Percentiles rank a stretch among this genome's conserved stretches.
phyloP scores from a whole-genome alignment of 352 stramenopile genomes.

The Globisporangium splendens region DNA sequence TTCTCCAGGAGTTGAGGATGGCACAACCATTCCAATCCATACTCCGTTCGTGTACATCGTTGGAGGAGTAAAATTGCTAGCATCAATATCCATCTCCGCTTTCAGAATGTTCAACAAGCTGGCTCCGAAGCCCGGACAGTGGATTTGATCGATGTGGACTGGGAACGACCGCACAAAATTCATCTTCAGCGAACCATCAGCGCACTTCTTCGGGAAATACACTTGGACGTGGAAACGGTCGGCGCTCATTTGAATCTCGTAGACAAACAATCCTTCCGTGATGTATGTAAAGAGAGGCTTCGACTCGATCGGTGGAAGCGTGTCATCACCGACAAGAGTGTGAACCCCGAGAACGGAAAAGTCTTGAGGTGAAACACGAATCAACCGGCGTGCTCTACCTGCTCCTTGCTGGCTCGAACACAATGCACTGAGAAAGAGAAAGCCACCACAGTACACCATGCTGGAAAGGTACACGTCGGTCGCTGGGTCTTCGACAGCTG shows the following conservation, averaged over 20 bases:
- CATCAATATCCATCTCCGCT: constrained; percentile 20
- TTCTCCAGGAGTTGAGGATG: constrained; percentile 9
- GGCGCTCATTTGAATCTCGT: constrained; percentile 41
- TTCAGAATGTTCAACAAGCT: constrained; percentile 37
- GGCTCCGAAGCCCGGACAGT: constrained; percentile 30
- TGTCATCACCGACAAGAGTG: background rate
- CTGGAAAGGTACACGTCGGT: constrained; percentile 40
- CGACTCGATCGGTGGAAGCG: constrained; percentile 5
- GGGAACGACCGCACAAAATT: constrained; percentile 25
- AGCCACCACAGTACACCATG: constrained; percentile 36
- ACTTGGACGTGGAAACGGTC: constrained; percentile 36
- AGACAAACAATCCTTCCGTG: constrained; percentile 51
- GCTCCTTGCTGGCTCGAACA: constrained; percentile 18
- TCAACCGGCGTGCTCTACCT: constrained; percentile 17
- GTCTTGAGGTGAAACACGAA: constrained; percentile 21
- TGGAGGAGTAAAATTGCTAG: constrained; percentile 19
- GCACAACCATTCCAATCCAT: constrained; percentile 26
- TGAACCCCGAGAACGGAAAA: constrained; percentile 15
- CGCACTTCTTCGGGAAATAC: constrained; percentile 20
- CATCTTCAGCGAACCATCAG: constrained; percentile 13
- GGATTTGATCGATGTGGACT: constrained; percentile 34
- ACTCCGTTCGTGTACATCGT: constrained; percentile 41
- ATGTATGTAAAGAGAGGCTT: constrained; percentile 36
- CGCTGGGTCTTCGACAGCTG: constrained; percentile 23
- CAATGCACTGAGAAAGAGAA: constrained; percentile 44